These are phyloP conservation scores for Wickerhamiella parazyma DNA, from an alignment of 805 yeast genomes.

Conservation along the genomic window DNA sequence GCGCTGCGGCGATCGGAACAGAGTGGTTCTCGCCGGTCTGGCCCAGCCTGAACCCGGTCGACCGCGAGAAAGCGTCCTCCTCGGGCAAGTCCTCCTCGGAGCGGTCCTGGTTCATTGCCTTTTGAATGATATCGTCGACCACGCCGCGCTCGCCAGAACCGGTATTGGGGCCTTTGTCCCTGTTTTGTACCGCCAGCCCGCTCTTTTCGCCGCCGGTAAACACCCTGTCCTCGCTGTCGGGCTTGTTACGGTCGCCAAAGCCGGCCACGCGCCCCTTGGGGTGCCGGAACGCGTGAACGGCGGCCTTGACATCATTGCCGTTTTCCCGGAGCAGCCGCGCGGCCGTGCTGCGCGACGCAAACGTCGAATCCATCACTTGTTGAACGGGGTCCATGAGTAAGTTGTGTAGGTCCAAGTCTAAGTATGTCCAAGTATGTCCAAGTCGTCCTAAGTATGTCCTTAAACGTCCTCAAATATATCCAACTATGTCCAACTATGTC, in stretches of 20 bases:
- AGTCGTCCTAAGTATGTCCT: no score
- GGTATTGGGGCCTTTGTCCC: slow-evolving; percentile 25
- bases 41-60: slow-evolving; percentile 27
- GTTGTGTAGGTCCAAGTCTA: no score
- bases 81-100: slow-evolving; percentile 13
- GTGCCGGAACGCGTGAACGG: slow-evolving; percentile 3
- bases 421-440: no score
- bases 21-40: slow-evolving; percentile 16
- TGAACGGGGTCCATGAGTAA: slow-evolving; percentile 8
- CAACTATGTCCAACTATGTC: no score
- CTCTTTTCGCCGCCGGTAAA: slow-evolving; percentile 59
- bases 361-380: slow-evolving; percentile 4
- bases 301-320: not conserved
- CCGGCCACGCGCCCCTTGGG: slow-evolving; percentile 6
- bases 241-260: slow-evolving; percentile 1
- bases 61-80: slow-evolving; percentile 16
- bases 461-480: no score
- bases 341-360: slow-evolving; percentile 2
- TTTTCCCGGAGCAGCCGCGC: slow-evolving; percentile 3
- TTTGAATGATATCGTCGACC: slow-evolving; percentile 26
- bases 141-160: slow-evolving; percentile 14
- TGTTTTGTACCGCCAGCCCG: slow-evolving; percentile 64
- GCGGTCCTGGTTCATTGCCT: slow-evolving; percentile 23
- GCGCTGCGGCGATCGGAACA: slow-evolving; percentile 14
- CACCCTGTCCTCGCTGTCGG: slow-evolving; percentile 23